A percentile compares a stretch with the other conserved stretches of the same genome.
These are phyloP conservation scores for Pulveroboletus ravenelii DNA, from an alignment of 768 basidiomycete species.

Conservation along the genomic window DNA sequence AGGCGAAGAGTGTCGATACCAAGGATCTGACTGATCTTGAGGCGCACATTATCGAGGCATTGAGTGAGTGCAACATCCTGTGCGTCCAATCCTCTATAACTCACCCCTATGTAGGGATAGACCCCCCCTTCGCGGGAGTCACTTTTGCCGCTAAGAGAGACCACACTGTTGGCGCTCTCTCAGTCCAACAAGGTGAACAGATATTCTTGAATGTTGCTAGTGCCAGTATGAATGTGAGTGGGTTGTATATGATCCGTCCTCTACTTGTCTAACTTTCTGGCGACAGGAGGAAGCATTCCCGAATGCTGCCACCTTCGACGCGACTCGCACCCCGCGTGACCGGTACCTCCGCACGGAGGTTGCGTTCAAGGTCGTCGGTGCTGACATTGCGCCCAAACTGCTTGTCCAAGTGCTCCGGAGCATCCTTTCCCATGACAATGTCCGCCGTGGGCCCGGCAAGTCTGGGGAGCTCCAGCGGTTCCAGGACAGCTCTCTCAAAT, in stretches of 20 bases:
- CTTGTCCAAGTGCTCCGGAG: conserved; percentile 60
- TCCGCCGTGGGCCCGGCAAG: conserved; percentile 63
- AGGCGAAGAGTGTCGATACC: conserved; percentile 28
- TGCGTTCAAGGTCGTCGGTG: conserved; percentile 45
- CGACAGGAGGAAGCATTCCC: conserved; percentile 49
- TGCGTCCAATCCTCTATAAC: conserved; percentile 1
- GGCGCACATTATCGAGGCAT: conserved; percentile 61
- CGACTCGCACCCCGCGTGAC: conserved; percentile 39
- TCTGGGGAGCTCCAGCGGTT: conserved; percentile 64
- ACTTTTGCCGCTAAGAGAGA: conserved; percentile 52
- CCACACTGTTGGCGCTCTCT: conserved; percentile 38
- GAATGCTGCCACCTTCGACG: conserved; percentile 41
- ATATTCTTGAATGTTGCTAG: conserved; percentile 59
- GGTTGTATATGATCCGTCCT: not conserved
- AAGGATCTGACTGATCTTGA: conserved; percentile 40
- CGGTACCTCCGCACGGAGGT: conserved; percentile 48
- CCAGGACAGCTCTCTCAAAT: conserved; percentile 42
- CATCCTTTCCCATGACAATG: conserved; percentile 51
- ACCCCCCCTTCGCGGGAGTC: conserved; percentile 67
- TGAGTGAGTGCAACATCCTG: conserved; percentile 47
- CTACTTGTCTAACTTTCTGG: not conserved
- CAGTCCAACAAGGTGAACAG: conserved; percentile 44
- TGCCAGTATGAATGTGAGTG: conserved; percentile 56
- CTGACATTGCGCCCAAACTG: conserved; percentile 54
- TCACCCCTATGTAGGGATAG: conserved; percentile 45